phyloP scores from a whole-genome alignment of 2,329 filamentous ascomycete genomes.

The Diplodia scrobiculata region DNA sequence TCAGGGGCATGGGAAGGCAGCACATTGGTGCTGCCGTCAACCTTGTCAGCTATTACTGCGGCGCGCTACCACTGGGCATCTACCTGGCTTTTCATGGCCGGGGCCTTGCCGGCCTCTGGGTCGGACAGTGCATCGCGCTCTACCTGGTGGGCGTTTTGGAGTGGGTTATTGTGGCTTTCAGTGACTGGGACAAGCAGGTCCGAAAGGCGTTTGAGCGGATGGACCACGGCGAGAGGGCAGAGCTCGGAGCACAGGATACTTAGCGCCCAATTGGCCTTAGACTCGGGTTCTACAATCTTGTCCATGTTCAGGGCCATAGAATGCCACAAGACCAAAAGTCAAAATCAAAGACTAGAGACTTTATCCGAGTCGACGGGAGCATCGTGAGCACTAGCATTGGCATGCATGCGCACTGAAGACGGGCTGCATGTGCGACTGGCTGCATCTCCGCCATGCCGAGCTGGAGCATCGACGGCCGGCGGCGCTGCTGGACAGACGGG shows the following conservation, averaged over 20 bases:
- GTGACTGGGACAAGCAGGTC: slow-evolving; percentile 76
- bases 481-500: background rate
- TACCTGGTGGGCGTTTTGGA: slow-evolving; percentile 78
- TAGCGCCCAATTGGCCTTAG: background rate
- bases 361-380: no score
- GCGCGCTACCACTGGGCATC: slow-evolving; percentile 77
- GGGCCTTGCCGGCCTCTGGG: slow-evolving; percentile 78
- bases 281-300: background rate
- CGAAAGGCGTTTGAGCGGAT: slow-evolving; percentile 70
- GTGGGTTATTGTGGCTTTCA: slow-evolving; percentile 76
- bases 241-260: slow-evolving; percentile 38
- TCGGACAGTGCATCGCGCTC: slow-evolving; percentile 72
- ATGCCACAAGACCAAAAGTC: background rate
- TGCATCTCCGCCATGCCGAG: background rate
- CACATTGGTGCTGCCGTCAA: slow-evolving; percentile 84
- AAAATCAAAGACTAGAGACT: no score
- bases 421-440: background rate
- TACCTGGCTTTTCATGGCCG: slow-evolving; percentile 84
- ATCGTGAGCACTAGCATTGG: no score
- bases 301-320: no score
- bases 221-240: slow-evolving; percentile 55
- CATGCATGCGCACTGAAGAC: no score
- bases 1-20: slow-evolving; percentile 83
- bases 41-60: slow-evolving; percentile 78
- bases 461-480: slow-evolving; percentile 4